These are phyloP conservation scores for Tylopilus rubrobrunneus DNA, from an alignment of 768 basidiomycete species.

Conservation along the genomic window DNA sequence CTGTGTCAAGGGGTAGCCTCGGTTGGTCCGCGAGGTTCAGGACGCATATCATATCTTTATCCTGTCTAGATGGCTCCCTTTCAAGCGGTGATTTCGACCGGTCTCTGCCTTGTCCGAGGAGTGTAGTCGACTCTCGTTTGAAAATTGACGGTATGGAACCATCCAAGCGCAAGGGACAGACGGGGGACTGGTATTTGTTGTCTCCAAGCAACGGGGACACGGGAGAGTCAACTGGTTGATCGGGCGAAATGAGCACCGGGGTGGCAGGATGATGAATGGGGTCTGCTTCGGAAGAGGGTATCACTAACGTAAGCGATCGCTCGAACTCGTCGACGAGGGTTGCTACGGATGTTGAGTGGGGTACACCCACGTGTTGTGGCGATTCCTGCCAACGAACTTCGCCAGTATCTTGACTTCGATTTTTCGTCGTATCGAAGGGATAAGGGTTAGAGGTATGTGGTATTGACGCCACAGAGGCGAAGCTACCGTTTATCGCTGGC, in stretches of 20 bases:
- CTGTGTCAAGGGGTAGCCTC: neutral
- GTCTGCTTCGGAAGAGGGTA: neutral
- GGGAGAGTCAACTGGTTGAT: neutral
- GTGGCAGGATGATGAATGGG: neutral
- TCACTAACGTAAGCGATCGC: constrained; percentile 1
- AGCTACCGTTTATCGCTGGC: neutral
- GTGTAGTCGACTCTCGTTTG: neutral
- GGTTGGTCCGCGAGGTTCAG: neutral
- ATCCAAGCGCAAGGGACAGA: neutral
- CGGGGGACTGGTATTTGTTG: neutral
- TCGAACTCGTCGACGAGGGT: constrained; percentile 9
- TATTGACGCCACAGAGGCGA: neutral
- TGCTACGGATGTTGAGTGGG: neutral
- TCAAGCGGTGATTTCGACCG: neutral
- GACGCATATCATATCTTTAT: neutral
- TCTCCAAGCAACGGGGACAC: neutral
- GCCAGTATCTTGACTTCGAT: neutral
- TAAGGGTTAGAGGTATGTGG: neutral
- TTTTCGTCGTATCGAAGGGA: neutral
- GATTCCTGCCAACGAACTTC: neutral
- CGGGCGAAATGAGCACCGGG: neutral
- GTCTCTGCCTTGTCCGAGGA: neutral
- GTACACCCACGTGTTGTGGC: neutral
- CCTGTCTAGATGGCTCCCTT: neutral
- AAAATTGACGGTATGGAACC: neutral